Base-by-base conservation (phyloP, 495 filamentous ascomycete genomes). In the Xylaria venustula region DNA sequence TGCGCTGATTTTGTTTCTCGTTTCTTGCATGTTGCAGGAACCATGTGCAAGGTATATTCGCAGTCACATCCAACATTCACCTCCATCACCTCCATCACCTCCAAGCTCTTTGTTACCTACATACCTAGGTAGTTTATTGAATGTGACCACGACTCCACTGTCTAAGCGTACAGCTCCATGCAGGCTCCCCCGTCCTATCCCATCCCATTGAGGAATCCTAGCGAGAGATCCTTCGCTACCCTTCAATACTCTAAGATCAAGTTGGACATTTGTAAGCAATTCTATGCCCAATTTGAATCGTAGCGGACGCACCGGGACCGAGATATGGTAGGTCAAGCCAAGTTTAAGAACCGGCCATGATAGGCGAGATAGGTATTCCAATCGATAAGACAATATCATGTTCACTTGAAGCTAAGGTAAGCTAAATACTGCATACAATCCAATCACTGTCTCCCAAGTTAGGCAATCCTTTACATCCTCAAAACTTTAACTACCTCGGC, bases 81-180 rank as follows among this genome's bases (percentile, higher is more conserved):
- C n/a, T n/a, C n/a, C n/a, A n/a, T n/a, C n/a, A n/a, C n/a, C n/a
- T n/a, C n/a, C n/a, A n/a, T n/a, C 9, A 34, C 14, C 37, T 40
- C 37, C 37, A 5, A 15, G 15, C 7, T 15, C 14, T 40, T 5
- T 40, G 37, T 34, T 34, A 34, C 30, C 30, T 34, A 34, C 5
- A 5, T 34, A 8, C 37, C 14, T 15, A 40, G 37, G 14, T 40
- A 3, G 37, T 40, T 11, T 20, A 8, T 26, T 32, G 53, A 40
- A 32, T 14, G 53, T 32, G 53, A 45, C 22, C 7, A 3, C 7
- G 37, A 40, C 37, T 40, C 37, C 37, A 12, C 37, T 22, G 53
- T 26, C 53, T 55, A 40, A 55, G 53, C 53, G 53, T 55, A 40
- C 53, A 55, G 30, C 19, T 30, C 53, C 51, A 41, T 54, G 51